phyloP scores from a whole-genome alignment of 768 basidiomycete species.

The Leccinum uliginosum region DNA sequence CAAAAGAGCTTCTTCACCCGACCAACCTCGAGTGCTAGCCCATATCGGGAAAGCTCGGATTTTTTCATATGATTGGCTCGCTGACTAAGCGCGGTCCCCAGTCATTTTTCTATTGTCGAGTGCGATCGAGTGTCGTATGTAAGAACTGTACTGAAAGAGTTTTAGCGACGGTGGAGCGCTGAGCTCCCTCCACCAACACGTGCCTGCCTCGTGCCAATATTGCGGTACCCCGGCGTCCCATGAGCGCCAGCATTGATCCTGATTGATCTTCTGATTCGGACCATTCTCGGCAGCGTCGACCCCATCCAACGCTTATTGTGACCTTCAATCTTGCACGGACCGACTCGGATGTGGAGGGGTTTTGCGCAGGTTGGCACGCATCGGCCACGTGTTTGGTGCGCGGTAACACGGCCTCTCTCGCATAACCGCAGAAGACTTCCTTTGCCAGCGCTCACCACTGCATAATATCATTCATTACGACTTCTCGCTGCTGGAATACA shows the following conservation, averaged over 20 bases:
- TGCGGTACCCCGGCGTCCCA: conserved; percentile 15
- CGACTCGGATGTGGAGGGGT: conserved; percentile 4
- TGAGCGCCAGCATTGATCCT: conserved; percentile 11
- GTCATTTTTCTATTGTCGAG: no score
- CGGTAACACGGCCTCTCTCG: conserved; percentile 13
- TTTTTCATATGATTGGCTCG: conserved; percentile 29
- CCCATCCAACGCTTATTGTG: conserved; percentile 1
- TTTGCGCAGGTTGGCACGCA: conserved; percentile 14
- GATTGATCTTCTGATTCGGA: conserved; percentile 14
- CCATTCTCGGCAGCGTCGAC: conserved; percentile 5
- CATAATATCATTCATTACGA: conserved; percentile 16
- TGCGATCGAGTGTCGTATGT: no score
- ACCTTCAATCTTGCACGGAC: conserved; percentile 12
- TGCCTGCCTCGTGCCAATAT: conserved; percentile 15
- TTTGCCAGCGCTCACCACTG: conserved; percentile 6
- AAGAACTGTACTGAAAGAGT: no score
- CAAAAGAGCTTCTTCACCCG: conserved; percentile 5
- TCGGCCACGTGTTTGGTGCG: conserved; percentile 23
- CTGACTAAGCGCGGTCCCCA: conserved; percentile 26
- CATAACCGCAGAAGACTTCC: conserved; percentile 10
- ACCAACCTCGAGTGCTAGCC: not conserved
- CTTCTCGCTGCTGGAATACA: conserved; percentile 25
- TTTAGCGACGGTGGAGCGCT: not conserved
- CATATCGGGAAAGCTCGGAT: conserved; percentile 16
- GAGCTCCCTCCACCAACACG: conserved; percentile 9